phyloP scores from a whole-genome alignment of 2,329 filamentous ascomycete genomes.

The Pseudogymnoascus sp. region DNA sequence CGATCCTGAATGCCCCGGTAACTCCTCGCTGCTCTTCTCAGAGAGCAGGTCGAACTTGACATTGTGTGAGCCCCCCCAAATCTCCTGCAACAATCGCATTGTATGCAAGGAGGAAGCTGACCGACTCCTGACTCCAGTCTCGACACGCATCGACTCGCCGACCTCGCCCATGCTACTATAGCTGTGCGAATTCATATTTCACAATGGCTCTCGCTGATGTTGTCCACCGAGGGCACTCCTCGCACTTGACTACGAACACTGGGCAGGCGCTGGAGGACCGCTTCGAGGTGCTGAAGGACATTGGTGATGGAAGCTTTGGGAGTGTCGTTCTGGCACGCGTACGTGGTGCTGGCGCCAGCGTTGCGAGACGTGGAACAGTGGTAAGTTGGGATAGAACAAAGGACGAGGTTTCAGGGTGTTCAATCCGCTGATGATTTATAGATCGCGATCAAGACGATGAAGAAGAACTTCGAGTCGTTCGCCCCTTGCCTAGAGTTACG shows the following conservation, averaged over 20 bases:
- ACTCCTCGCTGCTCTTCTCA: slow-evolving; percentile 23
- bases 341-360: slow-evolving; percentile 76
- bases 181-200: slow-evolving; percentile 3
- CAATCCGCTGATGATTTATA: slow-evolving; percentile 31
- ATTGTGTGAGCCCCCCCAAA: slow-evolving; percentile 16
- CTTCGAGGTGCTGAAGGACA: slow-evolving; percentile 95
- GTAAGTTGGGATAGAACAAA: slow-evolving; percentile 39
- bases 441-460: slow-evolving; percentile 99
- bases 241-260: slow-evolving; percentile 38
- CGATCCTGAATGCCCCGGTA: slow-evolving; percentile 27
- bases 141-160: slow-evolving; percentile 8
- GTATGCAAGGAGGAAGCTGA: neutral
- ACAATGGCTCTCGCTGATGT: slow-evolving; percentile 38
- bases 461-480: slow-evolving; percentile 96
- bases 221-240: slow-evolving; percentile 59
- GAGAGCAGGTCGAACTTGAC: slow-evolving; percentile 22
- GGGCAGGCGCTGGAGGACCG: slow-evolving; percentile 73
- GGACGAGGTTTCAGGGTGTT: slow-evolving; percentile 11
- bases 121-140: neutral
- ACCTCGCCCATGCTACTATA: neutral
- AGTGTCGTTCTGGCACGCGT: slow-evolving; percentile 90
- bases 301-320: slow-evolving; percentile 97
- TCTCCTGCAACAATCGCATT: slow-evolving; percentile 2
- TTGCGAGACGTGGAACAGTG: slow-evolving; percentile 84
- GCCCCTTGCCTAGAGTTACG: slow-evolving; percentile 83